These are phyloP conservation scores for Lecanosticta acicola DNA, from an alignment of 2,329 filamentous ascomycete species.

Conservation along the genomic window DNA sequence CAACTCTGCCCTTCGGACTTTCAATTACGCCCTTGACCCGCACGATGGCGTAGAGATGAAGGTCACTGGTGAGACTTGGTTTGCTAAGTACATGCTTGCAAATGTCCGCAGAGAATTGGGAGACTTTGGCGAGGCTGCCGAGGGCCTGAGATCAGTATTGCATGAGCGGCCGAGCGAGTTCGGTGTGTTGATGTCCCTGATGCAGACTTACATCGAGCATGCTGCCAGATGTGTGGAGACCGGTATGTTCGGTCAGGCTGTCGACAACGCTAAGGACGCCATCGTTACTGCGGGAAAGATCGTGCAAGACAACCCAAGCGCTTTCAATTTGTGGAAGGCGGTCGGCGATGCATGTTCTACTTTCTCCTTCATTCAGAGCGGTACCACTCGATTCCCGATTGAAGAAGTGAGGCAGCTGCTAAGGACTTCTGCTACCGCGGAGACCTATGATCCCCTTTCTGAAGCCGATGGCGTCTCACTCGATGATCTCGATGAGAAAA, in stretches of 20 bases:
- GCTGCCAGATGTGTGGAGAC: conserved; percentile 71
- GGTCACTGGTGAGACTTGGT: conserved; percentile 72
- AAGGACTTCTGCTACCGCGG: conserved; percentile 46
- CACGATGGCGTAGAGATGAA: conserved; percentile 55
- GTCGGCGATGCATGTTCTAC: conserved; percentile 82
- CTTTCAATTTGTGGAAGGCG: conserved; percentile 94
- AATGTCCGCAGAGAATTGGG: conserved; percentile 90
- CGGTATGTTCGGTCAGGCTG: conserved; percentile 79
- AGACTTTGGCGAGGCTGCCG: conserved; percentile 78
- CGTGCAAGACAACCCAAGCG: conserved; percentile 55
- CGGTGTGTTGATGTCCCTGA: conserved; percentile 77
- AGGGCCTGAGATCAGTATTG: conserved; percentile 69
- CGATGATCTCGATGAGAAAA: conserved; percentile 17
- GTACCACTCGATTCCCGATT: conserved; percentile 57
- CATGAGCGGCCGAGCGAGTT: conserved; percentile 65
- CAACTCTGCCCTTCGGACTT: conserved; percentile 88
- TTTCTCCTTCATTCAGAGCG: conserved; percentile 72
- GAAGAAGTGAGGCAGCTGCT: conserved; percentile 56
- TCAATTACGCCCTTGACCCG: conserved; percentile 74
- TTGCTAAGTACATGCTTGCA: conserved; percentile 91
- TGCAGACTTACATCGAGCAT: conserved; percentile 82
- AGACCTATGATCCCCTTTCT: conserved; percentile 57
- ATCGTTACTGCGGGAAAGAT: conserved; percentile 63
- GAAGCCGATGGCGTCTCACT: conserved; percentile 60
- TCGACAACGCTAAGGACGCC: conserved; percentile 62